Base-by-base conservation (phyloP, 129 eudicot species). In the Centrapalus pauciflorus region DNA sequence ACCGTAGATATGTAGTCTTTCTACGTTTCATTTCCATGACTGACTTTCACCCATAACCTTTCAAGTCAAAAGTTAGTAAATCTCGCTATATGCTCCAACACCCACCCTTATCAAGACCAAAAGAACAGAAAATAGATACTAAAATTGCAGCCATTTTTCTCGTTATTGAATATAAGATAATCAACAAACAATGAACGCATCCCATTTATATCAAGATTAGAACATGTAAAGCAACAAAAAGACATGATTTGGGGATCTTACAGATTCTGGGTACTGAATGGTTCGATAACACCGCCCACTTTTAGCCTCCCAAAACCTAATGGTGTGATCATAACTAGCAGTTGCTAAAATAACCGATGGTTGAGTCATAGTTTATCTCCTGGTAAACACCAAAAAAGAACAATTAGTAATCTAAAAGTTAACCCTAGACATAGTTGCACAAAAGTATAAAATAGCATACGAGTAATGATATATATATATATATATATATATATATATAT, bases 261-360 rank as follows among this genome's bases (percentile, higher is more conserved):
- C 99, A 10, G 99, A 88, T 84, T 93, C 99, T 28, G 95, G 96
- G 76, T 93, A 93, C 74, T 93, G 99, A 23, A 93, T 86, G 67
- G 95, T 93, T 25, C 96, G 89, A 80, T 93, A 89, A 67, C 99
- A 93, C 10, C 88, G 80, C 13, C 96, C 99, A 35, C 95, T 88
- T 67, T 89, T 82, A 2, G 99, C 95, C 67, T 93, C 99, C 99
- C 99, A 93, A 67, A 93, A 93, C 67, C 92, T 78, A 78, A 93
- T 93, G 9, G 99, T 88, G 78, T 89, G 99, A 80, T 93, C 99
- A 79, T 93, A 93, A 83, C 99, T 93, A 10, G 99, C 99, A 0
- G 96, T 93, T n/a, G 95, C 98, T 13, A 93, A 66, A 59, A 93
- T 77, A 70, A 93, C 98, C 11, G 95, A 85, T 52, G 96, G 96